Evolutionary conservation across 768 basidiomycete species (phyloP), one percentile per base, ranked within the genome.

Genomic region (Termitomyces eurrhizus): DNA sequence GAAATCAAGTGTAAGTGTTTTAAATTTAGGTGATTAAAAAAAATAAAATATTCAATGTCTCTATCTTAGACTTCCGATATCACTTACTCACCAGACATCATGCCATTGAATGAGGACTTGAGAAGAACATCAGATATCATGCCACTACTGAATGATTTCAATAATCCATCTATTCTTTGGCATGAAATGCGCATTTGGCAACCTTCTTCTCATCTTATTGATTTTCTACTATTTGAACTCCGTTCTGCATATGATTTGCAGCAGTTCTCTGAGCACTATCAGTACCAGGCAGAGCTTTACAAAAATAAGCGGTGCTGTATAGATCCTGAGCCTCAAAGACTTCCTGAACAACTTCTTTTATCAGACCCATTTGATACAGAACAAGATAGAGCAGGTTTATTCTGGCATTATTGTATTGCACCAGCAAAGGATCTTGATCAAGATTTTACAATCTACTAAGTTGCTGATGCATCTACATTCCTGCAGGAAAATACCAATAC

Each of bases 381-480:
- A 3, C 7, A 2, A 18, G 21, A 53, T 53, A n/a, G 37, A 53
- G 24, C 24, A 1, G 36, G 36, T 24, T 39, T 37, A 7, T 37
- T 53, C 37, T 13, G 16, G 16, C 8, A 3, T n/a, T 52, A 52
- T 35, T 4, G 1, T 32, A 35, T 36, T 33, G 18, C 35, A 36
- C 50, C 29, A 51, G 12, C 50, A 18, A 3, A 6, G 7, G n/a
- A 53, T 4, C 12, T 16, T 7, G 52, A 52, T 21, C 6, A 24
- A 16, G 2, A 16, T 35, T 7, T 39, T 6, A 52, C 35, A 7
- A 52, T 52, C 6, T 14, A 53, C 14, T 21, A 53, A 37, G 52
- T 53, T 36, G 33, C 52, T 53, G 52, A 53, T 53, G 52, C 36
- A 24, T 36, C 36, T 53, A 53, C 52, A 39, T 53, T 53, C 37